phyloP scores from a whole-genome alignment of 2,329 filamentous ascomycete species.

The Colletotrichum camelliae region DNA sequence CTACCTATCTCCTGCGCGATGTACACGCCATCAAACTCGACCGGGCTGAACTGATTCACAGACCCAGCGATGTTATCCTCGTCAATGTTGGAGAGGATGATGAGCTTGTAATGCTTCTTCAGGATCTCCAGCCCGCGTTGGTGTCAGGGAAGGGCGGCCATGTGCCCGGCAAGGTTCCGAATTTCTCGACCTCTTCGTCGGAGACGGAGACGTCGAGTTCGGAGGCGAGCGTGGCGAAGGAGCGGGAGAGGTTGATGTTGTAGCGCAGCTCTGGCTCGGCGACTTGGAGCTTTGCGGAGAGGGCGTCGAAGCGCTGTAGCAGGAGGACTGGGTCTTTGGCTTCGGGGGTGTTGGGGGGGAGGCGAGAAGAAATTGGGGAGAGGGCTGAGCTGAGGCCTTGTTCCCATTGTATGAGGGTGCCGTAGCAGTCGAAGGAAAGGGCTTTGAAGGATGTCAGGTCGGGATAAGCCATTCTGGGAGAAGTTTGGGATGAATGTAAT shows the following conservation, averaged over 20 bases:
- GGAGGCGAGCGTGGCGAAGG: conserved; percentile 49
- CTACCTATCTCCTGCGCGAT: conserved; percentile 74
- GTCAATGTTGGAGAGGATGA: conserved; percentile 67
- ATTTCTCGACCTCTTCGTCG: conserved; percentile 45
- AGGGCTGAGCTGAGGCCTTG: conserved; percentile 64
- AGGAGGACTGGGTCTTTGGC: conserved; percentile 42
- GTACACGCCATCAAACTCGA: conserved; percentile 65
- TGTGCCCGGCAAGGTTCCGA: conserved; percentile 54
- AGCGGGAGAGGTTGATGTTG: conserved; percentile 56
- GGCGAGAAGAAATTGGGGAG: conserved; percentile 47
- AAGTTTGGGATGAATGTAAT: too few species aligned
- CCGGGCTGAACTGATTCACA: conserved; percentile 46
- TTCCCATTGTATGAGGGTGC: conserved; percentile 82
- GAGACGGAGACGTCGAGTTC: conserved; percentile 41
- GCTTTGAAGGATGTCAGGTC: conserved; percentile 31
- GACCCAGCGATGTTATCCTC: conserved; percentile 34
- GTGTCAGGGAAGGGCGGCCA: conserved; percentile 67
- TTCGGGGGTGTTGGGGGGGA: conserved; percentile 41
- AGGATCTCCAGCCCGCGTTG: conserved; percentile 54
- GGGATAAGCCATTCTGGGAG: background rate
- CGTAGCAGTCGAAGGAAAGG: conserved; percentile 80
- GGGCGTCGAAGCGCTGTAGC: conserved; percentile 46
- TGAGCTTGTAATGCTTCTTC: conserved; percentile 58
- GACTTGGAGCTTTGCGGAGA: conserved; percentile 55
- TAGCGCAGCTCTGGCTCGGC: conserved; percentile 61